Evolutionary conservation across 441 rosid genomes (phyloP), one percentile per base, ranked within the genome.

Genomic region (Bruguiera hainesii): DNA sequence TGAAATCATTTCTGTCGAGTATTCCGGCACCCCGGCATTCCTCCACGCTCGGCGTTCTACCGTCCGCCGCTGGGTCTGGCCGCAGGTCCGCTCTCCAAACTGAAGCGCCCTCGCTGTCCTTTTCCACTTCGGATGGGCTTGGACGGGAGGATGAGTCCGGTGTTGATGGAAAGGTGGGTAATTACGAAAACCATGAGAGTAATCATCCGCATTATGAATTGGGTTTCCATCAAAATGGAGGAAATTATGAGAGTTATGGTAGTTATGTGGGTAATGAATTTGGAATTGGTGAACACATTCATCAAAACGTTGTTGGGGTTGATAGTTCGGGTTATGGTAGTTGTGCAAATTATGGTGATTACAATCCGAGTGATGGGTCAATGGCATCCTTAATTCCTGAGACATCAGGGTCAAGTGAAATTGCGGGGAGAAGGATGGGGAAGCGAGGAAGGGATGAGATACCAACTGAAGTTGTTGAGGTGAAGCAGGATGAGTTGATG

Each of bases 401-500:
- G 25, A 30, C 73, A 20, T 53, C 76, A 20, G 69, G 74, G 61
- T 69, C 73, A 21, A 67, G 71, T 74, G 83, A 75, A 8, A 62
- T 79, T 66, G 84, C 53, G 55, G 71, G 69, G 30, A 79, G 78
- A 71, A 50, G 72, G 63, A 74, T 68, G 55, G 85, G 93, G 72
- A 87, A 91, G 86, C 87, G 94, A 80, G 88, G 97, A 67, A 89
- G 83, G 85, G 82, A 84, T 19, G 89, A 85, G 28, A 70, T 88
- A 26, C 91, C 94, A 1, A 73, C 76, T 3, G 89, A 94, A 73
- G 83, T 94, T 20, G 77, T 90, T 60, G 98, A 94, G 85, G 96
- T 94, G 73, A 94, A 86, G 79, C 98, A 88, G 75, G 99, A 91
- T 73, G 99, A 94, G 78, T 81, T 94, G 73, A 90, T 87, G 73